phyloP scores from a whole-genome alignment of 441 rosid genomes.

The Arabidopsis lyrata region DNA sequence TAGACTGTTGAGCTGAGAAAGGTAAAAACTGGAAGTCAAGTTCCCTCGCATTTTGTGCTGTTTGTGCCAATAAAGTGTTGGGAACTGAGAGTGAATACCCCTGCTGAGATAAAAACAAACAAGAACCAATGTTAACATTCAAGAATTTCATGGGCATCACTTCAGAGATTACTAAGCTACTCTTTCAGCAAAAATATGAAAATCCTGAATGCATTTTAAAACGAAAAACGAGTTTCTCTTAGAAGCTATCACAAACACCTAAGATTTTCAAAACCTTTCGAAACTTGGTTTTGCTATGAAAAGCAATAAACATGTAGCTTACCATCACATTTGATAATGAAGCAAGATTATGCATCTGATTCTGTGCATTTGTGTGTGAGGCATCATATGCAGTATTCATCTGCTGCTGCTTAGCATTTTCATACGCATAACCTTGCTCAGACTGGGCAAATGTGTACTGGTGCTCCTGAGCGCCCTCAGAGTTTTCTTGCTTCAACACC shows the following conservation, averaged over 20 bases:
- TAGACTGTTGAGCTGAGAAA: conserved; percentile 72
- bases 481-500: conserved; percentile 67
- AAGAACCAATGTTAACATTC: conserved; percentile 6
- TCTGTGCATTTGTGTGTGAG: conserved; percentile 69
- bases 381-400: conserved; percentile 65
- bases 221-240: background rate
- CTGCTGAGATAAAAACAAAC: conserved; percentile 52
- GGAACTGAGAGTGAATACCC: conserved; percentile 78
- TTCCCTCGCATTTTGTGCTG: conserved; percentile 78
- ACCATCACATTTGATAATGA: conserved; percentile 89
- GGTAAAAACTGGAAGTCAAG: conserved; percentile 86
- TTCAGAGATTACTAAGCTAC: conserved; percentile 9
- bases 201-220: background rate
- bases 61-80: conserved; percentile 70
- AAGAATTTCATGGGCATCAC: background rate
- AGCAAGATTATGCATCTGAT: conserved; percentile 65
- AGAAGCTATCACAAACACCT: background rate
- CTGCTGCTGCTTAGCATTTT: conserved; percentile 67
- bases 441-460: conserved; percentile 83
- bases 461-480: conserved; percentile 63
- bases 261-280: background rate
- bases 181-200: background rate
- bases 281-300: background rate
- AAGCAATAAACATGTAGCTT: conserved; percentile 33
- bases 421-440: conserved; percentile 69